Percentiles rank a stretch among this genome's conserved stretches.
These are phyloP conservation scores for Pseudotsuga menziesii DNA, from an alignment of 75 land plant genomes.

Conservation along the genomic window DNA sequence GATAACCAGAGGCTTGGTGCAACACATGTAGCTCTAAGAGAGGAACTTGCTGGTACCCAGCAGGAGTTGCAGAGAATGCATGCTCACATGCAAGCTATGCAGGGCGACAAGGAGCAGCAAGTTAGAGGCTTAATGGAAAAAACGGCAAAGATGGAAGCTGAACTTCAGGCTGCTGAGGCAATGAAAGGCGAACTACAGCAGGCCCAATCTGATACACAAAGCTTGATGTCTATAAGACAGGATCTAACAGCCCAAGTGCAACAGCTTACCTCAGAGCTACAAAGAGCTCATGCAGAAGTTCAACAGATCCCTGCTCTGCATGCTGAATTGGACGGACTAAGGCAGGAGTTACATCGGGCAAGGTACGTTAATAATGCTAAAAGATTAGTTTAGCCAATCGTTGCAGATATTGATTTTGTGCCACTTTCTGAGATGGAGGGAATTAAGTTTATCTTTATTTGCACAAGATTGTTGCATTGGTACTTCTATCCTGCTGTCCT, in stretches of 20 bases:
- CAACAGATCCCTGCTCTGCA: slow-evolving; percentile 63
- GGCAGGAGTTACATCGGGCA: slow-evolving; percentile 69
- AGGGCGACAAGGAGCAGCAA: slow-evolving; percentile 67
- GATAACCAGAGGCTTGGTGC: slow-evolving; percentile 90
- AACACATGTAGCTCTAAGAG: slow-evolving; percentile 73
- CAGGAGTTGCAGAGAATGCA: slow-evolving; percentile 69
- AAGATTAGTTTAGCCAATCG: background rate
- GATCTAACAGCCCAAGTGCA: slow-evolving; percentile 52
- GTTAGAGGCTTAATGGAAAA: slow-evolving; percentile 52
- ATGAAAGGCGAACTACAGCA: slow-evolving; percentile 56
- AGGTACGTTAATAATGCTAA: slow-evolving; percentile 27
- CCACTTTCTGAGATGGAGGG: background rate
- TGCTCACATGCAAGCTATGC: slow-evolving; percentile 42
- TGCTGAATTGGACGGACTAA: slow-evolving; percentile 60
- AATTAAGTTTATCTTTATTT: background rate
- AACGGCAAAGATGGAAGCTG: slow-evolving; percentile 59
- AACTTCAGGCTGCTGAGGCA: slow-evolving; percentile 43
- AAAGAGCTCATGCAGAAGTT: slow-evolving; percentile 49
- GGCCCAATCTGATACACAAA: slow-evolving; percentile 51
- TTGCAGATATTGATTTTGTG: background rate
- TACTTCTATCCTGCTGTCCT: no score
- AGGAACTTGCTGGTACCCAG: slow-evolving; percentile 78
- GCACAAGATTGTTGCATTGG: no score
- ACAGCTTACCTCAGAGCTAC: slow-evolving; percentile 56
- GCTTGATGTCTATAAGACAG: slow-evolving; percentile 52